These are phyloP conservation scores for Inonotus hispidus DNA, from an alignment of 1,284 basidiomycete species.

Conservation along the genomic window DNA sequence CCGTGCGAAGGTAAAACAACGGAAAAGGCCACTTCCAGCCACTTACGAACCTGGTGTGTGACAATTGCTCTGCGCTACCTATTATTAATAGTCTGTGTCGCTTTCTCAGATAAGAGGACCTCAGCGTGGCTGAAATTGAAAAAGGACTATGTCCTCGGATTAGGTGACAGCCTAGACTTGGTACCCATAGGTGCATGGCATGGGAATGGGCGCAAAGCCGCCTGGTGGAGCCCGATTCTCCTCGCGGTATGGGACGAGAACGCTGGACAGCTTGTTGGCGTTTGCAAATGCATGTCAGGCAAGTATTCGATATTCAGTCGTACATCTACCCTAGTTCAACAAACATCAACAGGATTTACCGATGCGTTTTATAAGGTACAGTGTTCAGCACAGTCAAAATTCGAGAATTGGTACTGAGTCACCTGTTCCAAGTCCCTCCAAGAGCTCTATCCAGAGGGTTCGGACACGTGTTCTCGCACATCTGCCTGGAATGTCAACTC, in stretches of 20 bases:
- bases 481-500: slow-evolving; percentile 64
- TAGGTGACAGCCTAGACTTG: slow-evolving; percentile 60
- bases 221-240: slow-evolving; percentile 92
- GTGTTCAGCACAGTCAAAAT: background rate
- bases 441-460: slow-evolving; percentile 59
- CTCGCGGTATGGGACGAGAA: slow-evolving; percentile 77
- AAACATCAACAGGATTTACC: slow-evolving; percentile 61
- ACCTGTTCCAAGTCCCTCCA: slow-evolving; percentile 42
- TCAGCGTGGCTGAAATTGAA: slow-evolving; percentile 83
- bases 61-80: background rate
- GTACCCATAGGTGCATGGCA: slow-evolving; percentile 81
- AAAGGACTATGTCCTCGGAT: slow-evolving; percentile 66
- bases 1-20: slow-evolving; percentile 34
- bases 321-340: slow-evolving; percentile 2
- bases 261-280: slow-evolving; percentile 65
- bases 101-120: slow-evolving; percentile 60
- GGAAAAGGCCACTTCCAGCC: slow-evolving; percentile 72
- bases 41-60: slow-evolving; percentile 81
- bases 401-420: background rate
- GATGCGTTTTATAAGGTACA: slow-evolving; percentile 80
- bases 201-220: slow-evolving; percentile 87
- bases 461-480: slow-evolving; percentile 58
- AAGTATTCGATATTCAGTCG: slow-evolving; percentile 22
- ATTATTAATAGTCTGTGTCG: background rate
- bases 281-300: slow-evolving; percentile 88